Conservation (phyloP, 2,329 filamentous ascomycete species). For the Cladorrhinum sp. region DNA sequence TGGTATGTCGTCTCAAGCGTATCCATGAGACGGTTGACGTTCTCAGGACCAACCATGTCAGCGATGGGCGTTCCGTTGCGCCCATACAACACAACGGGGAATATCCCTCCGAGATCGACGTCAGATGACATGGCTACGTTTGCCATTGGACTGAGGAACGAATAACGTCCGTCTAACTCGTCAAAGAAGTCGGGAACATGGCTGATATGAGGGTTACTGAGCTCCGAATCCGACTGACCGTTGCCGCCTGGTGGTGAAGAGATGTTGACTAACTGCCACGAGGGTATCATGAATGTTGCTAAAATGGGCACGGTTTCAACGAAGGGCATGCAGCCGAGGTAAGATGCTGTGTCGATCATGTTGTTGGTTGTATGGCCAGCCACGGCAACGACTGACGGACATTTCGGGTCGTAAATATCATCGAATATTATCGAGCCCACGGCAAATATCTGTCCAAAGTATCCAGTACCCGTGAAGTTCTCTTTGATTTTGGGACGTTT, state of each 20-base stretch:
- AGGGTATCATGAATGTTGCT: background rate
- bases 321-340: background rate
- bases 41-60: background rate
- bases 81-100: background rate
- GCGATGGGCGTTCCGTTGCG: constrained; percentile 3
- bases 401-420: background rate
- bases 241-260: background rate
- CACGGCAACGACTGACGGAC: background rate
- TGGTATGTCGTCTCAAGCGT: too few relatives aligned
- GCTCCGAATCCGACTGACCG: too few relatives aligned
- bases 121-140: background rate
- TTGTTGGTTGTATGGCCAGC: background rate
- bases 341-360: background rate
- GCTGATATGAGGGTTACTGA: background rate
- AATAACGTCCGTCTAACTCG: background rate
- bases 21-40: too few relatives aligned
- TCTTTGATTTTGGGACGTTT: background rate
- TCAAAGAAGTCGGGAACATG: background rate
- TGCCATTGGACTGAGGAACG: too few relatives aligned
- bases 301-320: background rate
- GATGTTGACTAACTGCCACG: background rate
- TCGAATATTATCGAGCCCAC: background rate
- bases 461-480: constrained; percentile 1
- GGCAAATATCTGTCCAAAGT: background rate
- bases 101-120: background rate